These are phyloP conservation scores for Candida sanyiensis DNA, from an alignment of 805 yeast genomes.

Conservation along the genomic window DNA sequence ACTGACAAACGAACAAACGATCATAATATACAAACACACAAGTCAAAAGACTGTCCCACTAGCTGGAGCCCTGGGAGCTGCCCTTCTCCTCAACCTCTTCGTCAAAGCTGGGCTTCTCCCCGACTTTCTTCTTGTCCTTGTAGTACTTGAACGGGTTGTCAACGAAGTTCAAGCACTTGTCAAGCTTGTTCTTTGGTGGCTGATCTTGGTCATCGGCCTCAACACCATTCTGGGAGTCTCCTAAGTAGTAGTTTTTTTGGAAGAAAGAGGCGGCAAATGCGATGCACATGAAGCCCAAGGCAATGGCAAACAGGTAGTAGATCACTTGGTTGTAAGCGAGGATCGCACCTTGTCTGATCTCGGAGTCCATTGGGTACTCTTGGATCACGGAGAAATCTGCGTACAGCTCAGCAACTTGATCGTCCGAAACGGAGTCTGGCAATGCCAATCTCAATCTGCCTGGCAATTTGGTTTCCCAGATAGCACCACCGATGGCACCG, in stretches of 20 bases:
- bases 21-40: no score
- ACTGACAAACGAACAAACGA: no score
- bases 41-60: no score
- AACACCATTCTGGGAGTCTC: constrained; percentile 33
- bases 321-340: constrained; percentile 28
- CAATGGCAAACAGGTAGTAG: constrained; percentile 27
- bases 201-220: constrained; percentile 21
- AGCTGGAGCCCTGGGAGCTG: neutral
- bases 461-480: constrained; percentile 31
- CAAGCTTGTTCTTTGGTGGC: constrained; percentile 6
- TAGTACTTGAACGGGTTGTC: constrained; percentile 5
- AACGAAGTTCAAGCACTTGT: constrained; percentile 1
- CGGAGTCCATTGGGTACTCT: constrained; percentile 16
- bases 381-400: constrained; percentile 24
- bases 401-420: constrained; percentile 21
- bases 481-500: constrained; percentile 33
- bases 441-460: constrained; percentile 26
- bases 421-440: constrained; percentile 23
- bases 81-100: neutral
- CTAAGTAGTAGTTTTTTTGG: constrained; percentile 32
- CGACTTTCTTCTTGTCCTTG: constrained; percentile 1
- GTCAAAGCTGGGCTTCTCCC: neutral
- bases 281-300: constrained; percentile 28
- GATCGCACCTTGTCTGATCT: constrained; percentile 29
- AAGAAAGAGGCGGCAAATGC: constrained; percentile 28